Percentiles rank a stretch among this genome's conserved stretches.
Conservation (phyloP, 2,329 filamentous ascomycete species). For the Sporothrix pseudoabietina region DNA sequence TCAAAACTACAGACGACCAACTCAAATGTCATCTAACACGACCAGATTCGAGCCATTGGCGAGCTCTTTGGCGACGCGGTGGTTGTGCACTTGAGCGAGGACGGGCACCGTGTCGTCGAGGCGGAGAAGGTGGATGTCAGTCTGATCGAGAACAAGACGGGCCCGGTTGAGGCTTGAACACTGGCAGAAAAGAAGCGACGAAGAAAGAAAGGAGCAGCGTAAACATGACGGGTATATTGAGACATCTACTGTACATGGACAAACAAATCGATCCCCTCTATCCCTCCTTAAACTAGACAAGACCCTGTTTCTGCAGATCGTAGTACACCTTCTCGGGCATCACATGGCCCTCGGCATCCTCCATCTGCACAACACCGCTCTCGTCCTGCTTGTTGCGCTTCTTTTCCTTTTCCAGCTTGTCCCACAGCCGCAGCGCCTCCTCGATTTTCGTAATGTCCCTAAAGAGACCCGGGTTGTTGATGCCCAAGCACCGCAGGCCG, state of each 20-base stretch:
- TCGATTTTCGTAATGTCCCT: constrained; percentile 91
- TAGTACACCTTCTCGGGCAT: constrained; percentile 99
- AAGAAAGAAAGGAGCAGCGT: not conserved
- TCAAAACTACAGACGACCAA: not conserved
- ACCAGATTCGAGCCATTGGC: constrained; percentile 27
- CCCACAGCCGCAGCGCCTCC: constrained; percentile 85
- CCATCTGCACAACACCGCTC: constrained; percentile 94
- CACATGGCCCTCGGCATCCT: constrained; percentile 94
- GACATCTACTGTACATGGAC: not conserved
- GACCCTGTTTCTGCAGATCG: constrained; percentile 88
- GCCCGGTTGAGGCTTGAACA: not conserved
- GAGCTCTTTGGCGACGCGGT: constrained; percentile 25
- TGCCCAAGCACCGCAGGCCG: constrained; percentile 89
- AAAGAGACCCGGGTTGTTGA: constrained; percentile 88
- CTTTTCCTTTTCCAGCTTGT: constrained; percentile 86
- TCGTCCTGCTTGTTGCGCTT: constrained; percentile 74
- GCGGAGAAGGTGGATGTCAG: not conserved
- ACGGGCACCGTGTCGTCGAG: constrained; percentile 16
- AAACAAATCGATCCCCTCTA: not conserved
- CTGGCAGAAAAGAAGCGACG: not conserved
- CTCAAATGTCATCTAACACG: not conserved
- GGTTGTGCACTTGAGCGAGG: constrained; percentile 24
- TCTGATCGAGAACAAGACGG: not conserved
- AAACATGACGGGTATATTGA: constrained; percentile 18
- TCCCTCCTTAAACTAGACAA: constrained; percentile 59